phyloP scores from a whole-genome alignment of 1,284 basidiomycete genomes.

The Rhodotorula sp. region DNA sequence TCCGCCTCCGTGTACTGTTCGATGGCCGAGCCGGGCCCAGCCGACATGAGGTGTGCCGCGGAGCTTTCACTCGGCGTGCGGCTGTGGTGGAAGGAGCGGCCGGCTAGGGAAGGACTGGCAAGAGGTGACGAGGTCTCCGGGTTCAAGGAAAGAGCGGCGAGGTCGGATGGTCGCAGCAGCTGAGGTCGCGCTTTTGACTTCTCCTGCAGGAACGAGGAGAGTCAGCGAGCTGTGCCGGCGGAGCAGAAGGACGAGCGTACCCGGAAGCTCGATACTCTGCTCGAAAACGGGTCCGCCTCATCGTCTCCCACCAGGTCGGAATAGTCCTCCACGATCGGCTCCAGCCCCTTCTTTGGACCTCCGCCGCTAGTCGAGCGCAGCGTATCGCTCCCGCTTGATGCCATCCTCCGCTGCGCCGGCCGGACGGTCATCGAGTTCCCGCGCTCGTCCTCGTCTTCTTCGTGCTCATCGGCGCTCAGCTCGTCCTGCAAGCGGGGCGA shows the following conservation, averaged over 20 bases:
- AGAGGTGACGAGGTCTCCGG: conserved; percentile 47
- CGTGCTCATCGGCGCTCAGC: conserved; percentile 41
- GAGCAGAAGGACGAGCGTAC: conserved; percentile 51
- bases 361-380: background rate
- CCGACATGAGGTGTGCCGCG: background rate
- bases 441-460: conserved; percentile 45
- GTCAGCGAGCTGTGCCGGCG: background rate
- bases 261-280: conserved; percentile 78
- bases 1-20: conserved; percentile 72
- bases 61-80: background rate
- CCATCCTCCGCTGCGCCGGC: background rate
- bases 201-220: conserved; percentile 55
- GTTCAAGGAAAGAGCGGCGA: background rate
- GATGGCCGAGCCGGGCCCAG: background rate
- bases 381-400: background rate
- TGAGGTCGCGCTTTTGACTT: conserved; percentile 70
- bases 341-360: conserved; percentile 1
- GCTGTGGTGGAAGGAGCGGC: background rate
- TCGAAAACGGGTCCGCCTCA: conserved; percentile 62
- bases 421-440: conserved; percentile 44
- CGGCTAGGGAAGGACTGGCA: conserved; percentile 31
- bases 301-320: conserved; percentile 78
- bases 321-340: conserved; percentile 73
- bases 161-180: conserved; percentile 73
- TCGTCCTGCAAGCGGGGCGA: background rate